Base-by-base conservation (phyloP, 228 moss, liverwort and hornwort genomes). In the Sphagnum fallax region DNA sequence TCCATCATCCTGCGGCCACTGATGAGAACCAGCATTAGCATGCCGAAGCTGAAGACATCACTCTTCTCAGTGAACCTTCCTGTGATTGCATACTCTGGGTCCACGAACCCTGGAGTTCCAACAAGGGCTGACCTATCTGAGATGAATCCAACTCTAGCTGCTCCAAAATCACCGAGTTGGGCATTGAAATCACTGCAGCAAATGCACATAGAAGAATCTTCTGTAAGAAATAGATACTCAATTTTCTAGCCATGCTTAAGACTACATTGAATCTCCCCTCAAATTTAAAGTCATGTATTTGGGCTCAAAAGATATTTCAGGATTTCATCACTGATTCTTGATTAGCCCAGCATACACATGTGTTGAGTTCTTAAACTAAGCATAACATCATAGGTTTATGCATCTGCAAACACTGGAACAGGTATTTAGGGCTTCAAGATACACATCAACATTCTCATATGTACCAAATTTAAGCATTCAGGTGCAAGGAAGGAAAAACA, bases 1-100 rank as follows among this genome's bases (percentile, higher is more conserved):
- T 82, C 86, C 66, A 86, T 79, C 14, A 73, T 72, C 65, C 77
- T 79, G 14, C 68, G 75, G 55, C 86, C 86, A 16, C 82, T 79
- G 59, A 86, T 80, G 14, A 86, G 76, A 52, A 86, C 86, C 66
- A 86, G 72, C 47, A 86, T 77, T 10, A 79, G 58, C 79, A 86
- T 86, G 9, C 86, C 86, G 52, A 79, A 82, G 68, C 86, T 82
- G 73, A 82, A 86, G 49, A 86, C 81, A 10, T 86, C 86, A 65
- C 82, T 80, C 58, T 86, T 86, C 3, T 82, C 82, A 0, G 86
- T 79, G 57, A 86, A 52, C 62, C 76, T 82, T 53, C 86, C 86
- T 5, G 86, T 86, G 49, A 86, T 64, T 14, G 82, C 75, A 51
- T 74, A 82, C 66, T 86, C 86, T 50, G 82, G 86, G 70, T 86